Percentiles rank a stretch among this genome's conserved stretches.
Evolutionary conservation across 345 rosid species (phyloP).

Genomic region (Brassica napus): DNA sequence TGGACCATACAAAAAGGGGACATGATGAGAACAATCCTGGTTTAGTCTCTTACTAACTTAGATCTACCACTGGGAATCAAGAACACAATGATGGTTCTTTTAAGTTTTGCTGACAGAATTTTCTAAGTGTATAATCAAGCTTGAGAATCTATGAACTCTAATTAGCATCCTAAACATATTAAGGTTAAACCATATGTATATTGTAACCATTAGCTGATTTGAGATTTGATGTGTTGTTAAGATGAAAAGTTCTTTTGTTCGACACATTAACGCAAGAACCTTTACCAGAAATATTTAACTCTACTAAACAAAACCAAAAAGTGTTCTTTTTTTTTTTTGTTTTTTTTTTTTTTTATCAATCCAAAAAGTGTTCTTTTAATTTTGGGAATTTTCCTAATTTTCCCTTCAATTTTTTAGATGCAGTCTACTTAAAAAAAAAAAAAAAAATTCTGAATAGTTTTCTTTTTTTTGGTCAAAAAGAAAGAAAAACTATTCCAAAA

Average conservation of each 20-base stretch:
- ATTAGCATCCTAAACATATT: background rate
- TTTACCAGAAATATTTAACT: background rate
- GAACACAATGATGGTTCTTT: background rate
- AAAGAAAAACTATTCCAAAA: no score
- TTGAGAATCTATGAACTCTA: background rate
- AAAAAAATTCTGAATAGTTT: background rate
- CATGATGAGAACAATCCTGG: constrained; percentile 9
- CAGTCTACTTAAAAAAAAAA: background rate
- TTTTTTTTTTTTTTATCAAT: no score
- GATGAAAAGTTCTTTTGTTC: background rate
- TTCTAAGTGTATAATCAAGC: constrained; percentile 2
- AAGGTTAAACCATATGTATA: background rate
- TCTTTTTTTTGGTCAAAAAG: background rate
- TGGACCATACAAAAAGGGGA: constrained; percentile 25
- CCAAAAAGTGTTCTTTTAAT: no score
- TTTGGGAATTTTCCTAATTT: no score
- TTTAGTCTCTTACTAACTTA: constrained; percentile 1
- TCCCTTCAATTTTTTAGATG: background rate
- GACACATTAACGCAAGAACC: background rate
- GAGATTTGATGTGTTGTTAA: background rate
- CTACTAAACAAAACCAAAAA: no score
- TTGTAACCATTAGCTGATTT: background rate
- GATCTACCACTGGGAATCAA: constrained; percentile 7
- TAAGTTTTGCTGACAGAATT: background rate
- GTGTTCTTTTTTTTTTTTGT: no score